Evolutionary conservation across 1,284 basidiomycete species (phyloP), one percentile per base, ranked within the genome.

Genomic region (Microbotryum violaceum): DNA sequence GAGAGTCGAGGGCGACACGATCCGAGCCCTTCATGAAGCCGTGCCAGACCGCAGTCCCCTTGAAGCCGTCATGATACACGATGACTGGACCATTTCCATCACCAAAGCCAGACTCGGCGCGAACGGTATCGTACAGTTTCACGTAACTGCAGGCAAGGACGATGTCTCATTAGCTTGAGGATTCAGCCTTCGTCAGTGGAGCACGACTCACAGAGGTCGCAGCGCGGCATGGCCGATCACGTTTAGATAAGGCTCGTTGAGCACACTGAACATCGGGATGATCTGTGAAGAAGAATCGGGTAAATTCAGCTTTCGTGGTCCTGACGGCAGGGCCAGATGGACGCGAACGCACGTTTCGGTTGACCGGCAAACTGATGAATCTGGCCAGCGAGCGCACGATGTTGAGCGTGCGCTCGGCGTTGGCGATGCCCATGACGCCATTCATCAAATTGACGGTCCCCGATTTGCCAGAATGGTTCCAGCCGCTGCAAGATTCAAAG

Each of bases 1-100:
- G 83, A 31, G 81, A 81, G 54, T 92, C 91, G 45, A 96, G 77
- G 25, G 83, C 78, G 60, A 86, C 75, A 60, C 89, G 87, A 71
- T 87, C 87, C 5, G 81, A 83, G 82, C 88, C 62, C 78, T 77
- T 58, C 74, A 65, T 49, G 54, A 70, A 74, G 33, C 67, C 67
- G 57, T 44, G 56, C 73, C 73, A 74, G 16, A 60, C 56, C 4
- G 50, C 61, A 2, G 61, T 61, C 6, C 59, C 70, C n/a, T 66
- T 64, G 66, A 73, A 73, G 29, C 71, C 71, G 58, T 72, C 71
- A 58, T 69, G 67, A 33, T 69, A 49, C 12, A 59, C 64, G 52
- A 72, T 58, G 27, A 64, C 63, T 1, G 71, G 67, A 18, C 70
- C 70, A 3, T 66, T 61, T 14, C 60, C 62, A n/a, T 56, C 49